Conservation (phyloP, 78 protist genomes). For the Dictyostelium firmibasis region DNA sequence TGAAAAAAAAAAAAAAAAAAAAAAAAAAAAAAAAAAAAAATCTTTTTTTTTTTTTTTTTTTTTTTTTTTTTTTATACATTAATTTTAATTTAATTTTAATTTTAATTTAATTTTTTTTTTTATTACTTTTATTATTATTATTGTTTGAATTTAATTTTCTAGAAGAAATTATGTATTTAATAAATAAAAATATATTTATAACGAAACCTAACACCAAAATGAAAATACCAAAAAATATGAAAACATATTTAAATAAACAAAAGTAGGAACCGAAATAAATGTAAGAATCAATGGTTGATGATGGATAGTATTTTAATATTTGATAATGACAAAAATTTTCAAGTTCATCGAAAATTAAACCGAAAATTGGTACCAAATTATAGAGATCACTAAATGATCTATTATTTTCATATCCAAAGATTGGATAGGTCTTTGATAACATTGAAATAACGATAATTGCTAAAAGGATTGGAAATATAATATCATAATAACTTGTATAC, state of each 20-base stretch:
- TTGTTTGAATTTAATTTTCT: too few species aligned
- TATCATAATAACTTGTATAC: slow-evolving; percentile 11
- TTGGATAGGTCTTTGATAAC: slow-evolving; percentile 19
- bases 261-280: neutral
- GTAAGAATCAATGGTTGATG: neutral
- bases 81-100: too few species aligned
- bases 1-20: too few species aligned
- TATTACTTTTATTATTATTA: too few species aligned
- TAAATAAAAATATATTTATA: neutral
- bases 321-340: slow-evolving; percentile 27
- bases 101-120: too few species aligned
- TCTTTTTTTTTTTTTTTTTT: neutral
- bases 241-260: neutral
- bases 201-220: neutral
- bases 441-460: neutral
- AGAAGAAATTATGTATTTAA: neutral
- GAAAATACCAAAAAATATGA: neutral
- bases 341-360: neutral
- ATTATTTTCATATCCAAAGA: neutral
- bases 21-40: too few species aligned
- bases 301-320: neutral
- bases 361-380: neutral
- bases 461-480: neutral
- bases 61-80: neutral
- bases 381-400: neutral